phyloP scores from a whole-genome alignment of 192 early-diverging fungal species.

The Entomortierella chlamydospora region DNA sequence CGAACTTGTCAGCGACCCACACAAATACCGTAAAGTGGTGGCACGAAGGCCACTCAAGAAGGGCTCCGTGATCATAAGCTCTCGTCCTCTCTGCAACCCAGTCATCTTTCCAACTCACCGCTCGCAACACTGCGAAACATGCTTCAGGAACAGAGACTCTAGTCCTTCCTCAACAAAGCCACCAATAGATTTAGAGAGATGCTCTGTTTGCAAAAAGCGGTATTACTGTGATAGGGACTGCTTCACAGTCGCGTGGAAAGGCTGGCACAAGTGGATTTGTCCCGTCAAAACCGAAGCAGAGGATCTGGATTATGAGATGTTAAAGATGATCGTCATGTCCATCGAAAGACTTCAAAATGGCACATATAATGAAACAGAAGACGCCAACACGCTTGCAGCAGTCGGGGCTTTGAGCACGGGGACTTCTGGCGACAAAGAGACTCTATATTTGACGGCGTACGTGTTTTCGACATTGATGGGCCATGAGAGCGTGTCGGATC shows the following conservation, averaged over 20 bases:
- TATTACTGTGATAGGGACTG: conserved; percentile 43
- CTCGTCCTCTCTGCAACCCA: conserved; percentile 51
- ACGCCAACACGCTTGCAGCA: not conserved
- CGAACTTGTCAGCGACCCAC: conserved; percentile 26
- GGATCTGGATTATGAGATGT: conserved; percentile 59
- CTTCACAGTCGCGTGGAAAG: conserved; percentile 46
- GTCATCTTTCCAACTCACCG: conserved; percentile 55
- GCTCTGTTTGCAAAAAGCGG: conserved; percentile 50
- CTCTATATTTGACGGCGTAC: conserved; percentile 32
- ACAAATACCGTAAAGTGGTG: conserved; percentile 48
- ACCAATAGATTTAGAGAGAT: conserved; percentile 28
- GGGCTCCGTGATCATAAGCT: conserved; percentile 54
- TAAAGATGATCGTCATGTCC: conserved; percentile 58
- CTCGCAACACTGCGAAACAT: conserved; percentile 30
- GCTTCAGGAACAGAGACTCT: not conserved
- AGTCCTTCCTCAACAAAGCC: not conserved
- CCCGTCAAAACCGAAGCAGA: conserved; percentile 26
- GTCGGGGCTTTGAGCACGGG: not conserved
- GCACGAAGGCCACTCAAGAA: conserved; percentile 34
- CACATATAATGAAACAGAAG: conserved; percentile 9
- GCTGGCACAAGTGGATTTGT: conserved; percentile 51
- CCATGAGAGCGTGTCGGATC: conserved; percentile 46
- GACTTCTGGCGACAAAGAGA: conserved; percentile 1
- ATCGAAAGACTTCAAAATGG: conserved; percentile 54
- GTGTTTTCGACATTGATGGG: conserved; percentile 60